Evolutionary conservation across 176 grass and related monocot genomes (phyloP).

Genomic region (Puccinellia tenuiflora): DNA sequence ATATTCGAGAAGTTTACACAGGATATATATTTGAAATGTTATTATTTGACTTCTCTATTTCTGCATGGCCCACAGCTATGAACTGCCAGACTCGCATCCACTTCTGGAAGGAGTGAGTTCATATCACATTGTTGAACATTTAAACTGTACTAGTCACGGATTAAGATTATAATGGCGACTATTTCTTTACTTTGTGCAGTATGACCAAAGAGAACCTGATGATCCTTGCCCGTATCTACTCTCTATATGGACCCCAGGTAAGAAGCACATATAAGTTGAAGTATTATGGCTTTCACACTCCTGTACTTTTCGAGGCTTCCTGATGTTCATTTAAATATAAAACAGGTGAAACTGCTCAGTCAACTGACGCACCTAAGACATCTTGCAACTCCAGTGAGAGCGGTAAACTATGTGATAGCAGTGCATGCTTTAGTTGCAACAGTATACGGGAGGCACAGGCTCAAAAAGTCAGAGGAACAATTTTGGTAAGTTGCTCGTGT

Average conservation of each 20-base stretch:
- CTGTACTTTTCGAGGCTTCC: not conserved
- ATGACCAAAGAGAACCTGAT: conserved; percentile 62
- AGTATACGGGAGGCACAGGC: conserved; percentile 55
- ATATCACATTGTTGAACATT: not conserved
- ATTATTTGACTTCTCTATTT: conserved; percentile 14
- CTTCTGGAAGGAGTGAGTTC: conserved; percentile 67
- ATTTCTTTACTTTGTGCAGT: conserved; percentile 41
- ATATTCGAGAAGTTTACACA: not conserved
- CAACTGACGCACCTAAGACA: conserved; percentile 62
- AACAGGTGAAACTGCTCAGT: conserved; percentile 81
- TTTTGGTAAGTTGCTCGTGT: conserved; percentile 47
- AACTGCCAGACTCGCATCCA: conserved; percentile 69
- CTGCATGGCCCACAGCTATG: conserved; percentile 51
- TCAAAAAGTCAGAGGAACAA: conserved; percentile 61
- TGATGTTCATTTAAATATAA: conserved; percentile 10
- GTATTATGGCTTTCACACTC: not conserved
- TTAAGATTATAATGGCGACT: not conserved
- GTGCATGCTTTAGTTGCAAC: conserved; percentile 59
- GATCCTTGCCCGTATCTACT: conserved; percentile 75
- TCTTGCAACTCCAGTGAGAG: conserved; percentile 51
- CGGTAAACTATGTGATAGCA: conserved; percentile 47
- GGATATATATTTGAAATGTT: not conserved
- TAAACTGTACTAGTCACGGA: not conserved
- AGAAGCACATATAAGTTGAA: conserved; percentile 6
- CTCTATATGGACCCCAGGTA: conserved; percentile 81